phyloP scores from a whole-genome alignment of 2,329 filamentous ascomycete species.

The Phoma sp. region DNA sequence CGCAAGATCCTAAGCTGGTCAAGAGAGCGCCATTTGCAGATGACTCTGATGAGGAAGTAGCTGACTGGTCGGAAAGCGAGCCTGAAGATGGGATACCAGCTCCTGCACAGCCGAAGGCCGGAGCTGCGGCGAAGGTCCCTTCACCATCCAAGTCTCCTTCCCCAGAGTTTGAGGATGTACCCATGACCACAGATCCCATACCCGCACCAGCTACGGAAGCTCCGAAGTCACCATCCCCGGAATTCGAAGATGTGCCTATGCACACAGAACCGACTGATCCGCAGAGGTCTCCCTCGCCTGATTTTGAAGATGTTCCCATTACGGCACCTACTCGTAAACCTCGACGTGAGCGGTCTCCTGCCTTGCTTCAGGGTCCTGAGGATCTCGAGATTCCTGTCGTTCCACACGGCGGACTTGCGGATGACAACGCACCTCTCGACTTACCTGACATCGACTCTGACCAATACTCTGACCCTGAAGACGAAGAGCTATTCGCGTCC shows the following conservation, averaged over 20 bases:
- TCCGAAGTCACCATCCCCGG: slow-evolving; percentile 55
- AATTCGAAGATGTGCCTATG: slow-evolving; percentile 60
- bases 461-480: slow-evolving; percentile 79
- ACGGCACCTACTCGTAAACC: slow-evolving; percentile 23
- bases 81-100: slow-evolving; percentile 32
- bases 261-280: slow-evolving; percentile 10
- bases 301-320: slow-evolving; percentile 59
- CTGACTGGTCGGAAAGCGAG: slow-evolving; percentile 65
- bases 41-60: slow-evolving; percentile 49
- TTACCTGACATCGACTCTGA: slow-evolving; percentile 43
- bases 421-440: slow-evolving; percentile 37
- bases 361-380: slow-evolving; percentile 33
- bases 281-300: slow-evolving; percentile 54
- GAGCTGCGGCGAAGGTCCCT: not conserved
- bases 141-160: slow-evolving; percentile 50
- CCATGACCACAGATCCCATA: slow-evolving; percentile 23
- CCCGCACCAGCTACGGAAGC: slow-evolving; percentile 9
- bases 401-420: slow-evolving; percentile 40
- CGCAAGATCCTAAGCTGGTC: slow-evolving; percentile 25
- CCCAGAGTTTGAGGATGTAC: slow-evolving; percentile 61
- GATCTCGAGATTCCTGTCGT: slow-evolving; percentile 40
- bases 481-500: slow-evolving; percentile 85
- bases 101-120: not conserved
- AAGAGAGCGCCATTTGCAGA: slow-evolving; percentile 33
- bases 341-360: slow-evolving; percentile 34